Conservation (phyloP, 2,329 filamentous ascomycete species). For the Penicillium sp. region DNA sequence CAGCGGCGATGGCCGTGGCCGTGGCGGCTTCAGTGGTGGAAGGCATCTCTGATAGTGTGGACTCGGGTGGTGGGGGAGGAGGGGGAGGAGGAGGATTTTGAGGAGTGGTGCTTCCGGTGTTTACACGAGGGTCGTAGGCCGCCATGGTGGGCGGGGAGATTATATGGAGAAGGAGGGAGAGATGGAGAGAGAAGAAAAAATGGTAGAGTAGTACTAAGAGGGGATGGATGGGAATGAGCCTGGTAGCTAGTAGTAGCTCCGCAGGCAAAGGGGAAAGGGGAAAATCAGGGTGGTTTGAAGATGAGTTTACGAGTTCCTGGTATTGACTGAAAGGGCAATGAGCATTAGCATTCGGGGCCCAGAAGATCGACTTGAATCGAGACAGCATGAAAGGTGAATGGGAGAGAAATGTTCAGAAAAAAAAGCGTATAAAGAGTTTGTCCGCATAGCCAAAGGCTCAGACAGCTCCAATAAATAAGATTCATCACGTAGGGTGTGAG, state of each 20-base stretch:
- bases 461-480: constrained; percentile 79
- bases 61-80: constrained; percentile 53
- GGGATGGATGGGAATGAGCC: background rate
- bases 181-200: constrained; percentile 16
- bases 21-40: constrained; percentile 27
- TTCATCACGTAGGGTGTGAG: constrained; percentile 59
- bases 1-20: constrained; percentile 23
- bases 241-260: constrained; percentile 8
- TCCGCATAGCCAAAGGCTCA: constrained; percentile 66
- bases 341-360: constrained; percentile 32
- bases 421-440: constrained; percentile 63
- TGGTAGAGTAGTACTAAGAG: constrained; percentile 23
- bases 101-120: constrained; percentile 52
- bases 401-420: constrained; percentile 33
- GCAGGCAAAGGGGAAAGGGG: constrained; percentile 39
- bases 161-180: constrained; percentile 20
- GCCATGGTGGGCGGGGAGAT: constrained; percentile 45
- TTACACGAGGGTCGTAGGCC: constrained; percentile 57
- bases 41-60: constrained; percentile 16
- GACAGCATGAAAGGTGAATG: background rate
- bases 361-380: background rate
- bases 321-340: constrained; percentile 30
- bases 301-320: constrained; percentile 43
- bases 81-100: constrained; percentile 53
- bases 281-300: constrained; percentile 46